Conservation (phyloP, 768 basidiomycete genomes). For the Rhodosporidiobolus sp. region DNA sequence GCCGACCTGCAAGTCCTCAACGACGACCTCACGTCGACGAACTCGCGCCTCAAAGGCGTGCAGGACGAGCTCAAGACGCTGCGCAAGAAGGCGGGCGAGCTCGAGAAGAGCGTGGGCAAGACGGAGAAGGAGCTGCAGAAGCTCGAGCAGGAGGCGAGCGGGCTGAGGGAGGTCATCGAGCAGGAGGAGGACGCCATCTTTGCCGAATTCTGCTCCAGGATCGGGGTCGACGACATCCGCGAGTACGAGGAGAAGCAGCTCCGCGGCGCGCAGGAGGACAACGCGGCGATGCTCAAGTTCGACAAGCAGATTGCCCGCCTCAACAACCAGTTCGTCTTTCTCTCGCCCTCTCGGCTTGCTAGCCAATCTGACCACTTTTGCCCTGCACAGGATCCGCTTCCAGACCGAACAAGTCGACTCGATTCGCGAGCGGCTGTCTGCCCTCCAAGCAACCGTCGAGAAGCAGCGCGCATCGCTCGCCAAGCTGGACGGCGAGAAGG, state of each 20-base stretch:
- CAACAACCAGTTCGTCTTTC: constrained; percentile 67
- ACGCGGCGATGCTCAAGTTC: constrained; percentile 73
- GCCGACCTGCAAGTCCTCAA: constrained; percentile 67
- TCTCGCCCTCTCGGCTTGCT: neutral
- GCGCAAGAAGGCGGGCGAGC: constrained; percentile 51
- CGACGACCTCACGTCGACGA: constrained; percentile 79
- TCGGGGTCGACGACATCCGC: constrained; percentile 75
- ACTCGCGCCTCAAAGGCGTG: constrained; percentile 69
- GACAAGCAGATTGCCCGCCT: constrained; percentile 77
- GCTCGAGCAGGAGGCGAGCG: constrained; percentile 59
- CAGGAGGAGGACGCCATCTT: constrained; percentile 79
- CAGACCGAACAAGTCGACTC: constrained; percentile 70
- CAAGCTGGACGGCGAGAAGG: constrained; percentile 17
- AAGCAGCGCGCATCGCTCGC: constrained; percentile 48
- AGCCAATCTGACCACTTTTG: neutral
- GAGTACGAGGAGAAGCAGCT: constrained; percentile 92
- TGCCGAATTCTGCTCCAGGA: constrained; percentile 69
- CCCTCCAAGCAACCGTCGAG: constrained; percentile 58
- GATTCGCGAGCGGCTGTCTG: constrained; percentile 62
- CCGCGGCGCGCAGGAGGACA: constrained; percentile 81
- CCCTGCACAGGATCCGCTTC: constrained; percentile 64
- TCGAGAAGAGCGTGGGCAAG: constrained; percentile 16
- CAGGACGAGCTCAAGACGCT: constrained; percentile 81
- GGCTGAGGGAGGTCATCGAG: constrained; percentile 61
- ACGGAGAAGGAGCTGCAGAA: constrained; percentile 54